Evolutionary conservation across 495 filamentous ascomycete species (phyloP).

Genomic region (Hypoxylon perforatum): DNA sequence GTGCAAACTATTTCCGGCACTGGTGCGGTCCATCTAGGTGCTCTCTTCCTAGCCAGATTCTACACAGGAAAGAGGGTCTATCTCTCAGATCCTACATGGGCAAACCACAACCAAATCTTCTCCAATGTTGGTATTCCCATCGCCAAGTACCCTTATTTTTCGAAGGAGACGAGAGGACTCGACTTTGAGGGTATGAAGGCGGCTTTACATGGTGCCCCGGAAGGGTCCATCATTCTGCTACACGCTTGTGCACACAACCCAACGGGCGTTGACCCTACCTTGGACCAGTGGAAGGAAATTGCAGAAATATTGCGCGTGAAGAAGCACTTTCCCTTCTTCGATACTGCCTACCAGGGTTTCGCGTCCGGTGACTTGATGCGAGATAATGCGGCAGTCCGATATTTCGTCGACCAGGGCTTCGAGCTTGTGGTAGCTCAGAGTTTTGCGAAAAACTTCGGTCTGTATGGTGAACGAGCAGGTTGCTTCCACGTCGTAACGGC

Average conservation of each 20-base stretch:
- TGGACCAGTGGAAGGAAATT: constrained; percentile 93
- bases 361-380: constrained; percentile 87
- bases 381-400: constrained; percentile 90
- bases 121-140: constrained; percentile 84
- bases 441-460: constrained; percentile 98
- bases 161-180: constrained; percentile 83
- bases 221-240: constrained; percentile 86
- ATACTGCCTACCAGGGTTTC: constrained; percentile 98
- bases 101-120: constrained; percentile 99
- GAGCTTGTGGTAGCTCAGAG: constrained; percentile 95
- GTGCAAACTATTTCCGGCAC: constrained; percentile 91
- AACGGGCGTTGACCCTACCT: constrained; percentile 94
- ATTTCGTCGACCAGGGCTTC: constrained; percentile 95
- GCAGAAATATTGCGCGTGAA: constrained; percentile 77
- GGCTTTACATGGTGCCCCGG: constrained; percentile 73
- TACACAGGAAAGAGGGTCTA: constrained; percentile 79
- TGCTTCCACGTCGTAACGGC: constrained; percentile 95
- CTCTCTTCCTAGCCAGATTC: constrained; percentile 84
- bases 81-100: constrained; percentile 95
- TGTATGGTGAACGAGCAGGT: constrained; percentile 95
- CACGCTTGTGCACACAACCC: constrained; percentile 99
- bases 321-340: constrained; percentile 97
- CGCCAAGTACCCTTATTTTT: constrained; percentile 93
- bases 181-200: constrained; percentile 89
- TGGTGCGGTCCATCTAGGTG: constrained; percentile 88